Evolutionary conservation across 1,284 basidiomycete species (phyloP).

Genomic region (Ganoderma lingzhi): DNA sequence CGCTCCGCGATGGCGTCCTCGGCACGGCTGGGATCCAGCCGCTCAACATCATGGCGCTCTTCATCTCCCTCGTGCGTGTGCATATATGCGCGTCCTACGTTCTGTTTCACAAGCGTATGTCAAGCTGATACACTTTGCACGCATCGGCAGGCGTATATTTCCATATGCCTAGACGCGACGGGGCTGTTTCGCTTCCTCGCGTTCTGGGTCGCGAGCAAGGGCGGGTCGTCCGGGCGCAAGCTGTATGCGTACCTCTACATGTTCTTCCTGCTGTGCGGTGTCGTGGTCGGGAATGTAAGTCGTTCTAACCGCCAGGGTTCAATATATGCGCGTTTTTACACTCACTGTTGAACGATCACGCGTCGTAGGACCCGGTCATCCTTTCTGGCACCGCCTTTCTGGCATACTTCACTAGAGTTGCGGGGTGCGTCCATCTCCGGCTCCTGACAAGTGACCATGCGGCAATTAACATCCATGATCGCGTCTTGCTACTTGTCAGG

Average conservation of each 20-base stretch:
- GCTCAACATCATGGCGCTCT: slow-evolving; percentile 93
- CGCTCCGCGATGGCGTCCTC: slow-evolving; percentile 78
- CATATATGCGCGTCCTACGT: slow-evolving; percentile 25
- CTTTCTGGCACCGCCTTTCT: slow-evolving; percentile 88
- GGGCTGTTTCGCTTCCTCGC: slow-evolving; percentile 84
- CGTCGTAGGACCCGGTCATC: slow-evolving; percentile 76
- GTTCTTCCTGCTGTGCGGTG: slow-evolving; percentile 69
- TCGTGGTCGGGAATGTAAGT: slow-evolving; percentile 83
- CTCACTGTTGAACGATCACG: background rate
- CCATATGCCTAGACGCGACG: slow-evolving; percentile 91
- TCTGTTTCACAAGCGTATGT: background rate
- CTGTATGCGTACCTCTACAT: slow-evolving; percentile 59
- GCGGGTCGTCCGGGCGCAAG: slow-evolving; percentile 67
- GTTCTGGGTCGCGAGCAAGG: slow-evolving; percentile 78
- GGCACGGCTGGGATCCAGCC: slow-evolving; percentile 85
- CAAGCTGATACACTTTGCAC: background rate
- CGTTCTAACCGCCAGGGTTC: too few relatives aligned
- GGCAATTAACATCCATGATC: background rate
- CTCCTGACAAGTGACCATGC: too few relatives aligned
- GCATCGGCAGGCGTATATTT: slow-evolving; percentile 80
- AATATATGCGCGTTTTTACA: background rate
- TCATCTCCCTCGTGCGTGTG: slow-evolving; percentile 80
- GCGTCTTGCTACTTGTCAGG: slow-evolving; percentile 31
- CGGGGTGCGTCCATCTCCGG: slow-evolving; percentile 51
- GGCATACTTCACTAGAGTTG: slow-evolving; percentile 84